Conservation (phyloP, 2,329 filamentous ascomycete species). For the Xylaria sp. region DNA sequence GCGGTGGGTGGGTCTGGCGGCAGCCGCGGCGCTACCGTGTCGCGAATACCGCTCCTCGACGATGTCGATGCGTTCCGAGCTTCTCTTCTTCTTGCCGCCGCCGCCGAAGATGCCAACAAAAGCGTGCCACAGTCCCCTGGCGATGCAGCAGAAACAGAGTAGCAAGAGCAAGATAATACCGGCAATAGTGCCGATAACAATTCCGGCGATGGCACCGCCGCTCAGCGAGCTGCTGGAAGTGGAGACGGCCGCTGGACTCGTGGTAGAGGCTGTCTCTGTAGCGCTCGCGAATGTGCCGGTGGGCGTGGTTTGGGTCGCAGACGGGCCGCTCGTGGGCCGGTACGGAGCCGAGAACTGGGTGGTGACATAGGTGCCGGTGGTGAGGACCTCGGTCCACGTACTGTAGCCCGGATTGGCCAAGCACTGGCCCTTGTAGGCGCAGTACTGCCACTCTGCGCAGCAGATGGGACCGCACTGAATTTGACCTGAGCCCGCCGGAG, state of each 20-base stretch:
- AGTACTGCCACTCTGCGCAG: slow-evolving; percentile 77
- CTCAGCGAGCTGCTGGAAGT: slow-evolving; percentile 64
- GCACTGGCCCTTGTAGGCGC: slow-evolving; percentile 69
- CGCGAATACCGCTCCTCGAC: slow-evolving; percentile 71
- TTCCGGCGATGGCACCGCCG: slow-evolving; percentile 80
- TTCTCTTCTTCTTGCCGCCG: slow-evolving; percentile 62
- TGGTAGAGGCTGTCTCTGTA: slow-evolving; percentile 64
- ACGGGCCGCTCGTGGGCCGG: slow-evolving; percentile 63
- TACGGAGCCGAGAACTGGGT: slow-evolving; percentile 65
- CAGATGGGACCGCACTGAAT: slow-evolving; percentile 75
- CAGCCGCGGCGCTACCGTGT: slow-evolving; percentile 58
- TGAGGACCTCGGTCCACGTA: slow-evolving; percentile 56
- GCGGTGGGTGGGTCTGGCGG: slow-evolving; percentile 62
- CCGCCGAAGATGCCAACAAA: slow-evolving; percentile 69
- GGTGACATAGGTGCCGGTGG: slow-evolving; percentile 59
- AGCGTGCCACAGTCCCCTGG: slow-evolving; percentile 69
- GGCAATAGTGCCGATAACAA: slow-evolving; percentile 78
- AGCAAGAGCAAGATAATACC: slow-evolving; percentile 75
- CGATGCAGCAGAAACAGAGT: slow-evolving; percentile 80
- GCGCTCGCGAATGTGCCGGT: slow-evolving; percentile 60
- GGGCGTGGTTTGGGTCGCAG: slow-evolving; percentile 62
- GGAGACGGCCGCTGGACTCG: slow-evolving; percentile 55
- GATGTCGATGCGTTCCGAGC: slow-evolving; percentile 67
- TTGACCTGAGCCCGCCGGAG: slow-evolving; percentile 61
- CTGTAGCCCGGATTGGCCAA: slow-evolving; percentile 62